phyloP scores from a whole-genome alignment of 2,329 filamentous ascomycete species.

The Penicillium italicum region DNA sequence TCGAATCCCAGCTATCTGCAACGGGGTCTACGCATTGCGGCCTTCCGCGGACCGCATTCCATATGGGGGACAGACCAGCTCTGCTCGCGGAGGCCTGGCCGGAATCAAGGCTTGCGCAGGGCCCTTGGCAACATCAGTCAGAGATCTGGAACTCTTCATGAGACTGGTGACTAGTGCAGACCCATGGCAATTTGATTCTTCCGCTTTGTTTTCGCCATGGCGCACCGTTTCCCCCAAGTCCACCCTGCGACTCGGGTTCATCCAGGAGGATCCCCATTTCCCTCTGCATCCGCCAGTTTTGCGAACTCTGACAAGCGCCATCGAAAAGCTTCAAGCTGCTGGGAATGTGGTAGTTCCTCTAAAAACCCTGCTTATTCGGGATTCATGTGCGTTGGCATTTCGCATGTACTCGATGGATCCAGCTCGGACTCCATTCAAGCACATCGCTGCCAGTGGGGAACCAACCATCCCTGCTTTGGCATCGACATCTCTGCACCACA shows the following conservation, averaged over 20 bases:
- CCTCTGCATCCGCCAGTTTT: constrained; percentile 18
- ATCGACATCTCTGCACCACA: constrained; percentile 18
- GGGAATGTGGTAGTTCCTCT: constrained; percentile 12
- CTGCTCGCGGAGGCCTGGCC: constrained; percentile 12
- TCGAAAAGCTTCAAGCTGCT: constrained; percentile 1
- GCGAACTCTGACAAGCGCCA: constrained; percentile 8
- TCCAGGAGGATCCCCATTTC: constrained; percentile 14
- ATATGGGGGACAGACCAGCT: constrained; percentile 45
- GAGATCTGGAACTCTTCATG: constrained; percentile 25
- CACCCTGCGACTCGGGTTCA: constrained; percentile 10
- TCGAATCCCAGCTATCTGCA: constrained; percentile 47
- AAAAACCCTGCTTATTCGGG: neutral
- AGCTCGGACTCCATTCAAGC: constrained; percentile 16
- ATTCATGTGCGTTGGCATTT: constrained; percentile 11
- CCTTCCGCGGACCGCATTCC: constrained; percentile 47
- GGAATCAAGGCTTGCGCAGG: constrained; percentile 23
- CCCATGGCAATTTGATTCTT: constrained; percentile 25
- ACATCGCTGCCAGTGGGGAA: constrained; percentile 41
- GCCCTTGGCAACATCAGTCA: constrained; percentile 26
- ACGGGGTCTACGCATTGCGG: constrained; percentile 49
- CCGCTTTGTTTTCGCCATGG: constrained; percentile 26
- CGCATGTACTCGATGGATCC: constrained; percentile 18
- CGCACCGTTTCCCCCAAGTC: constrained; percentile 12
- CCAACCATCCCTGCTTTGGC: constrained; percentile 25
- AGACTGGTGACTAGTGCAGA: constrained; percentile 16